These are phyloP conservation scores for Russula sp. DNA, from an alignment of 768 basidiomycete genomes.

Conservation along the genomic window DNA sequence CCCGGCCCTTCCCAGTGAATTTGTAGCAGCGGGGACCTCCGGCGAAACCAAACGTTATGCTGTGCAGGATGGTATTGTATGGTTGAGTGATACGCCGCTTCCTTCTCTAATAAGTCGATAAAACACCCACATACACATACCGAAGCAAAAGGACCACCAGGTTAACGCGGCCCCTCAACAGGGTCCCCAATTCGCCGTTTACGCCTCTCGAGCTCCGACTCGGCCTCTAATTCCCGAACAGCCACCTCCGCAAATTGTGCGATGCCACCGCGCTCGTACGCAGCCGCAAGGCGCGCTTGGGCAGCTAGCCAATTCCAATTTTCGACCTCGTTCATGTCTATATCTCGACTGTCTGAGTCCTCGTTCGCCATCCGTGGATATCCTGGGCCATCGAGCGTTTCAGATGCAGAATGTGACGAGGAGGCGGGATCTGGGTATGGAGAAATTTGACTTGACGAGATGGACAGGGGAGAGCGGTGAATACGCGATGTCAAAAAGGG, in stretches of 20 bases:
- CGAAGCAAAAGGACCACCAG: not conserved
- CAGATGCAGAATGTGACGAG: not conserved
- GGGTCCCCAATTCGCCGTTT: slow-evolving; percentile 34
- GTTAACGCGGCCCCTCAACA: not conserved
- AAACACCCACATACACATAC: too few species aligned
- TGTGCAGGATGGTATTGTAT: not conserved
- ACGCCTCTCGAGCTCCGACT: slow-evolving; percentile 49
- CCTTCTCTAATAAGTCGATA: too few species aligned
- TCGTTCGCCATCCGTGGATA: not conserved
- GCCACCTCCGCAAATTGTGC: slow-evolving; percentile 54
- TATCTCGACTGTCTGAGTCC: not conserved
- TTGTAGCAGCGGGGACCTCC: not conserved
- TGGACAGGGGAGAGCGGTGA: slow-evolving; percentile 42
- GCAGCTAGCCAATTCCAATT: slow-evolving; percentile 56
- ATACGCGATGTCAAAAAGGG: slow-evolving; percentile 53
- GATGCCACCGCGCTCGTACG: slow-evolving; percentile 60
- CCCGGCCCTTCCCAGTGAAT: too few species aligned
- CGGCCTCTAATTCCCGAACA: slow-evolving; percentile 55
- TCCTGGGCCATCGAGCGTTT: not conserved
- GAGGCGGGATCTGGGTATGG: not conserved
- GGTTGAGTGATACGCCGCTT: not conserved
- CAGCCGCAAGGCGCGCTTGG: slow-evolving; percentile 50
- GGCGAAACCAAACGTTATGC: not conserved
- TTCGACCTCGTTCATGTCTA: not conserved
- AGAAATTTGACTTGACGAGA: slow-evolving; percentile 32